A percentile compares a stretch with the other conserved stretches of the same genome.
Conservation (phyloP, 164 flowering plant genomes). For the Chimonanthus salicifolius region DNA sequence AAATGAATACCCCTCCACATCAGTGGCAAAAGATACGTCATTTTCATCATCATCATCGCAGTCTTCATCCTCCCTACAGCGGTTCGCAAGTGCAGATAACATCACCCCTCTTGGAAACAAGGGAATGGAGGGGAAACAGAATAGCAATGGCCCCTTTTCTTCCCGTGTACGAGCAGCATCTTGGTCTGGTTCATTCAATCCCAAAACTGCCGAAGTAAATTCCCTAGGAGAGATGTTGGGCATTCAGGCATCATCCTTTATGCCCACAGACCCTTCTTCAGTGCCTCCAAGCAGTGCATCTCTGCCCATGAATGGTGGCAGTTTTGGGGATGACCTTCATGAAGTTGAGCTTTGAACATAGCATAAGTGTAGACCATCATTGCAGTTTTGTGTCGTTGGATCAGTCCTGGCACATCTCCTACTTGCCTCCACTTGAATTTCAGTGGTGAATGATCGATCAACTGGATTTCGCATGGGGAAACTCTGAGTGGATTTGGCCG, state of each 20-base stretch:
- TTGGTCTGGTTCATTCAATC: slow-evolving; percentile 57
- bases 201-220: slow-evolving; percentile 21
- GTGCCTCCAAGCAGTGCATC: slow-evolving; percentile 5
- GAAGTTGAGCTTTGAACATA: slow-evolving; percentile 64
- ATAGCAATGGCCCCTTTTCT: slow-evolving; percentile 24
- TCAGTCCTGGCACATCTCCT: slow-evolving; percentile 2
- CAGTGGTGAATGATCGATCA: slow-evolving; percentile 1
- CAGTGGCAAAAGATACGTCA: slow-evolving; percentile 23
- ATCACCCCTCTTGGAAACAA: slow-evolving; percentile 22
- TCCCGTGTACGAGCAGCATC: slow-evolving; percentile 65
- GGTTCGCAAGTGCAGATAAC: slow-evolving; percentile 66
- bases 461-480: slow-evolving; percentile 10
- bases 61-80: slow-evolving; percentile 37
- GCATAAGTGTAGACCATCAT: not conserved
- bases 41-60: slow-evolving; percentile 10
- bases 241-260: slow-evolving; percentile 33
- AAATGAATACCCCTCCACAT: slow-evolving; percentile 30
- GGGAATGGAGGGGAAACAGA: slow-evolving; percentile 12
- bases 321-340: slow-evolving; percentile 59
- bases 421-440: slow-evolving; percentile 6
- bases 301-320: slow-evolving; percentile 25
- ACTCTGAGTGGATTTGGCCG: not conserved
- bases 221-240: slow-evolving; percentile 41
- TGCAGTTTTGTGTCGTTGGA: not conserved
- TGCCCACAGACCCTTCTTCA: slow-evolving; percentile 29